Base-by-base conservation (phyloP, 371 early-diverging fungal genomes). In the Gilbertella persicaria region DNA sequence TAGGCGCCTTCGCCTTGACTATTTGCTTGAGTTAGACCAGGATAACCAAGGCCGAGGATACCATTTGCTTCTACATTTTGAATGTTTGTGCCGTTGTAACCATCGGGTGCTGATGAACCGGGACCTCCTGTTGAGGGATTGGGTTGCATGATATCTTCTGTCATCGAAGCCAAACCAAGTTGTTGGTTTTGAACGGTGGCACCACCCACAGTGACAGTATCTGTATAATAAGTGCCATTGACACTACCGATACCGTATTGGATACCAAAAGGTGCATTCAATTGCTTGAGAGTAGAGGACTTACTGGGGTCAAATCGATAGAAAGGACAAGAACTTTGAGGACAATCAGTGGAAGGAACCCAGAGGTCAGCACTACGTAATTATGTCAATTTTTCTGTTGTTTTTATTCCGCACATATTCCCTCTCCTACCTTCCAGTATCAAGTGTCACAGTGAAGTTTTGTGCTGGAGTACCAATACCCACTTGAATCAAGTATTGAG, bases 41-140 rank as follows among this genome's bases (percentile, higher is more conserved):
- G 78, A 36, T 67, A 77, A 4, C 78, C 80, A 20, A 76, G 39
- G 10, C 80, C 80, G 4, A 76, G 47, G 17, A 79, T 79, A 38
- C 80, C 80, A 50, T 79, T 73, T n/a, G 57, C 69, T 12, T 59
- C 54, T 0, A 69, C 46, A 55, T 57, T 74, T 64, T 5, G 60
- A 58, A 24, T 59, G 13, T 50, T 45, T 3, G 43, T 44, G 19
- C 20, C 19, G 12, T 50, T 45, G 10, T 36, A 50, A 5, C 49
- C 17, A 2, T 36, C 39, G 17, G 46, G 40, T 3, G 39, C 20
- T 5, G 26, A 25, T 0, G 55, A 49, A n/a, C 53, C 48, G 16
- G 41, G 53, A 9, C 55, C 50, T 7, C 50, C 58, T 1, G 58
- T 39, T 6, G 60, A 47, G 5, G 62, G 66, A 13, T 69, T 67